Percentiles rank a stretch among this genome's conserved stretches.
These are phyloP conservation scores for Coemansia sp. DNA, from an alignment of 192 early-diverging fungal species.

Conservation along the genomic window DNA sequence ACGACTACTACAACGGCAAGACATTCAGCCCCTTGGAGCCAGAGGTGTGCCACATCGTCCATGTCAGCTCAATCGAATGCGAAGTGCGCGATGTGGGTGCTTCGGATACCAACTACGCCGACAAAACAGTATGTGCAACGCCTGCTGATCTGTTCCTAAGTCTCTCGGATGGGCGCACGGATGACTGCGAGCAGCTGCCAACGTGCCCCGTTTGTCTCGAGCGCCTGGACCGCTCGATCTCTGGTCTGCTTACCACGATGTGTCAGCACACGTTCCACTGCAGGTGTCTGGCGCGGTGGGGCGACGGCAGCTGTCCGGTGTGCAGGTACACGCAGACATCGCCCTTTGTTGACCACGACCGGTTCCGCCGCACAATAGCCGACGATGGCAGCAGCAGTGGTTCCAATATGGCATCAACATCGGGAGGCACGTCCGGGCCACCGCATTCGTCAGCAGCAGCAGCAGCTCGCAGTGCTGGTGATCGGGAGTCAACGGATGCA, in stretches of 20 bases:
- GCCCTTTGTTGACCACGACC: slow-evolving; percentile 42
- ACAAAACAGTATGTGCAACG: slow-evolving; percentile 6
- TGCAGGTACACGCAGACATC: slow-evolving; percentile 76
- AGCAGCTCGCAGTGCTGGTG: not conserved
- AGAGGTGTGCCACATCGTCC: slow-evolving; percentile 81
- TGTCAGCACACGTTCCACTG: slow-evolving; percentile 98
- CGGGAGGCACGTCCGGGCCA: not conserved
- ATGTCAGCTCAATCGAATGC: slow-evolving; percentile 70
- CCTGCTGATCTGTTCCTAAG: slow-evolving; percentile 27
- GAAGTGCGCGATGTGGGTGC: slow-evolving; percentile 56
- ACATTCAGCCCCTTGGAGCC: slow-evolving; percentile 87
- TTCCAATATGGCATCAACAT: not conserved
- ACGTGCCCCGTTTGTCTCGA: slow-evolving; percentile 98
- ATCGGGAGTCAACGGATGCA: not conserved
- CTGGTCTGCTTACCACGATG: slow-evolving; percentile 86
- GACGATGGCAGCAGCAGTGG: slow-evolving; percentile 14
- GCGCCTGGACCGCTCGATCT: slow-evolving; percentile 85
- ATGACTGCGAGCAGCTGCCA: slow-evolving; percentile 64
- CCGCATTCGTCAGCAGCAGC: not conserved
- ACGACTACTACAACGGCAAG: slow-evolving; percentile 77
- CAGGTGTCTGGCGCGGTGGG: slow-evolving; percentile 89
- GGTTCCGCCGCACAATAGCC: slow-evolving; percentile 22
- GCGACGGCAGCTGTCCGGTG: slow-evolving; percentile 86
- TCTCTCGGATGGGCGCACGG: slow-evolving; percentile 11
- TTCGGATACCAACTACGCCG: slow-evolving; percentile 4